Base-by-base conservation (phyloP, 257 asterid species). In the Nemophila menziesii region DNA sequence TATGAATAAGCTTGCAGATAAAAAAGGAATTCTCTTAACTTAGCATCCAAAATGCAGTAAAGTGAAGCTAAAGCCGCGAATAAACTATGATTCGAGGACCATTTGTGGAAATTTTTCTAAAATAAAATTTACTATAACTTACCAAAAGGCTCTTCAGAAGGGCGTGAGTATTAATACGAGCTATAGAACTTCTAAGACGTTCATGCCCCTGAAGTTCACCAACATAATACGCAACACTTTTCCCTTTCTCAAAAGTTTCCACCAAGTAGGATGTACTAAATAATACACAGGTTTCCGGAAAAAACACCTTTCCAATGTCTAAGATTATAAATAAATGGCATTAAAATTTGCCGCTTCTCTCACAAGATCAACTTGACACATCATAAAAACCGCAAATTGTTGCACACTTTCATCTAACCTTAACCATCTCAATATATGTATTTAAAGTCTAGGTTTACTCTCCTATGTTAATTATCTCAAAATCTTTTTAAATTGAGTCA, bases 281-380 rank as follows among this genome's bases (percentile, higher is more conserved):
- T 93, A 93, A 69, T 85, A 80, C 11, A 80, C 77, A n/a, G 93
- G 95, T 69, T 75, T 80, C 0, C 93, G 95, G 63, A 85, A 85
- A 18, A 80, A 24, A 80, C 92, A 18, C 80, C 78, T 61, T 50
- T 85, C 92, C 93, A 85, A 24, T 78, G 67, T n/a, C 93, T 82
- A 41, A 85, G 80, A 67, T 80, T 85, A 56, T 80, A 80, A 57
- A 65, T 80, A 60, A 85, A 75, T 52, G 92, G 92, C n/a, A 69
- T 87, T 85, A 68, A 85, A 65, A 58, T 85, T 79, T 47, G 93
- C 83, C 61, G 92, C 95, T 71, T 80, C 95, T 16, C 92, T 75
- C 33, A 92, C 82, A 60, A 80, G 87, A 59, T 80, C 95, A 20
- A 85, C 93, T 80, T 85, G 92, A 46, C 85, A 75, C 92, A 80